Evolutionary conservation across 768 basidiomycete species (phyloP).

Genomic region (Galerina sulciceps): DNA sequence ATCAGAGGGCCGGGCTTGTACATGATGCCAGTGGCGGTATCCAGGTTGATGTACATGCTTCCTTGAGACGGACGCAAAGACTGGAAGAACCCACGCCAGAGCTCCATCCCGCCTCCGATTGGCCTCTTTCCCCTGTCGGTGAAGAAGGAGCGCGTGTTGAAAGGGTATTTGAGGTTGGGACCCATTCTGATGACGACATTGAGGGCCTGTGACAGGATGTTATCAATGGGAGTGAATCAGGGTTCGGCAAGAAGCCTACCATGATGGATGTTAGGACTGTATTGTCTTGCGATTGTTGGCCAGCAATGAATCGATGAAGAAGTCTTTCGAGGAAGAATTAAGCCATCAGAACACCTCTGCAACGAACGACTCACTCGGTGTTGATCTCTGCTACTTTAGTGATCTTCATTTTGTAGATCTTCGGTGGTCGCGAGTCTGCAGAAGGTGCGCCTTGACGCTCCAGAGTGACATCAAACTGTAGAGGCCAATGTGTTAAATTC

Average conservation of each 20-base stretch:
- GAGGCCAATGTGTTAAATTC: background rate
- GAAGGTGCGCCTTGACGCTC: conserved; percentile 30
- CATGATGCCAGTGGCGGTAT: conserved; percentile 80
- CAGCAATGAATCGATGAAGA: conserved; percentile 62
- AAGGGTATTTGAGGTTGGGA: conserved; percentile 69
- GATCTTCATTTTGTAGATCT: conserved; percentile 69
- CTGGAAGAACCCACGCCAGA: conserved; percentile 86
- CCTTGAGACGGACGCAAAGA: conserved; percentile 72
- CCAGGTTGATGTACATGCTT: conserved; percentile 72
- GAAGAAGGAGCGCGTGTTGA: conserved; percentile 80
- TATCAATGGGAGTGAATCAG: background rate
- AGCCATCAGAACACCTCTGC: background rate
- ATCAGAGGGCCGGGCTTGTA: conserved; percentile 67
- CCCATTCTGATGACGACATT: conserved; percentile 82
- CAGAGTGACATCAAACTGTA: conserved; percentile 67
- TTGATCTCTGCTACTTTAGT: conserved; percentile 54
- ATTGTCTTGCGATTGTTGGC: conserved; percentile 69
- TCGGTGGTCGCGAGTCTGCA: conserved; percentile 53
- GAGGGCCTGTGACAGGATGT: conserved; percentile 50
- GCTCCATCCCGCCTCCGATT: conserved; percentile 64
- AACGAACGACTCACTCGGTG: conserved; percentile 29
- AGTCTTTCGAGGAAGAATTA: conserved; percentile 42
- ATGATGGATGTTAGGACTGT: conserved; percentile 64
- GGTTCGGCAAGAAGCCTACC: conserved; percentile 34
- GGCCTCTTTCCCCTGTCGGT: conserved; percentile 54